Base-by-base conservation (phyloP, 2,329 filamentous ascomycete genomes). In the Aspergillus terreus region DNA sequence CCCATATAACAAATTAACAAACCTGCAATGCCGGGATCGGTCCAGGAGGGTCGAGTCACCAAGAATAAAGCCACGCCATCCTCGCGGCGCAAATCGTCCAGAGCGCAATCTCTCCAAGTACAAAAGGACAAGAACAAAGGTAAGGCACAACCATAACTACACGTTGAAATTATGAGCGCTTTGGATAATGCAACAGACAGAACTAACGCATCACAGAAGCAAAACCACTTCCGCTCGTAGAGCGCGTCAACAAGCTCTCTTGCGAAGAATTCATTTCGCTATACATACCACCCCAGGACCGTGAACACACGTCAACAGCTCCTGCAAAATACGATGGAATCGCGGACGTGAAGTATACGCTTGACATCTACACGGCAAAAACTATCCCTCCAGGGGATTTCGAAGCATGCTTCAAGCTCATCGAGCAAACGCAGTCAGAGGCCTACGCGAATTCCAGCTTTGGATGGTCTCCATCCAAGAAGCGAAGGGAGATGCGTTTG, bases 401-500 rank as follows among this genome's bases (percentile, higher is more conserved):
- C 30, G 64, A 75, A n/a, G 66, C 70, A 19, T 84, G 81, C 61
- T 75, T 82, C 52, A 58, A 69, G 4, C 72, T 86, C 6, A 72
- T 86, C 46, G 71, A 79, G 55, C 59, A 65, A 3, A 85, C 82
- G 0, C 83, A 80, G n/a, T 65, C 71, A 10, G 61, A 69, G 4
- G 76, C 78, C 50, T 85, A 85, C 66, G 69, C 72, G 15, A 62
- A 65, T 3, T 83, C 81, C 4, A 72, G 69, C 25, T 66, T 70
- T 1, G 81, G 82, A 47, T 86, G 83, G 83, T 76, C 79, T 4
- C 70, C 74, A 0, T 58, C 62, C 2, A 73, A 75, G 33, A 86
- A 85, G 67, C 65, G 66, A 27, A 71, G 71, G 33, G 83, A 86
- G 68, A 85, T 86, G 82, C 66, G 66, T 35, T 68, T 84, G 23